phyloP scores from a whole-genome alignment of 352 stramenopile species.

The Phytopythium mirpurense region DNA sequence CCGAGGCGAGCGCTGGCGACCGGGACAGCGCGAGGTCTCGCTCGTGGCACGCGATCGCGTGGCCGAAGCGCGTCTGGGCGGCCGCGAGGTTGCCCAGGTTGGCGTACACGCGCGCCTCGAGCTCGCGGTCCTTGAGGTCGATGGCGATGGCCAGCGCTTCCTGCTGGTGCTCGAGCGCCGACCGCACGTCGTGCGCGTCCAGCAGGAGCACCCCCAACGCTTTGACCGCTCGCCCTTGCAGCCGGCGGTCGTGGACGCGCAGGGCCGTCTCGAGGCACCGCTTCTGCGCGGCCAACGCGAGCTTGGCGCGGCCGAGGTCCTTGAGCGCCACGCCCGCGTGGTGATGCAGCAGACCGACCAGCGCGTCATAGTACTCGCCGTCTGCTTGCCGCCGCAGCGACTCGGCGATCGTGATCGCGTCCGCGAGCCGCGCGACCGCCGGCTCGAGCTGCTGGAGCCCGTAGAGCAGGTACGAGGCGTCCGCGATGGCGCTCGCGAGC shows the following conservation, averaged over 20 bases:
- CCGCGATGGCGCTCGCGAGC: constrained; percentile 35
- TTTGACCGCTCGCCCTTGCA: constrained; percentile 59
- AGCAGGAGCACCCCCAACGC: constrained; percentile 57
- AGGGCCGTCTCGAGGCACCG: constrained; percentile 45
- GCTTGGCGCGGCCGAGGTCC: constrained; percentile 34
- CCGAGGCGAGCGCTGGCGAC: constrained; percentile 33
- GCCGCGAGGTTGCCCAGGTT: constrained; percentile 74
- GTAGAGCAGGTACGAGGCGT: constrained; percentile 53
- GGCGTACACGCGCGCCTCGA: constrained; percentile 68
- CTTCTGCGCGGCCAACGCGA: constrained; percentile 32
- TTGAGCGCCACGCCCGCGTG: constrained; percentile 66
- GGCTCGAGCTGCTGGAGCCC: constrained; percentile 22
- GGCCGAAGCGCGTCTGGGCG: constrained; percentile 41
- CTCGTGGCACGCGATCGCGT: constrained; percentile 55
- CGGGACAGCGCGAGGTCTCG: constrained; percentile 44
- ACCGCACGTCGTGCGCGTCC: constrained; percentile 29
- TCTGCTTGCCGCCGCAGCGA: background rate
- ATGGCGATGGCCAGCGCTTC: constrained; percentile 52
- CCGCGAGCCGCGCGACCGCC: constrained; percentile 30
- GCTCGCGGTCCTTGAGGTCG: constrained; percentile 42
- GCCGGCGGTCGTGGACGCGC: constrained; percentile 22
- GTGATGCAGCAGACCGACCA: constrained; percentile 51
- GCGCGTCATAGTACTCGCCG: constrained; percentile 9
- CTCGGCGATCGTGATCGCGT: constrained; percentile 31
- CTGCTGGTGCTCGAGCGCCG: constrained; percentile 54